Base-by-base conservation (phyloP, 192 early-diverging fungal species). In the Coemansia sp. region DNA sequence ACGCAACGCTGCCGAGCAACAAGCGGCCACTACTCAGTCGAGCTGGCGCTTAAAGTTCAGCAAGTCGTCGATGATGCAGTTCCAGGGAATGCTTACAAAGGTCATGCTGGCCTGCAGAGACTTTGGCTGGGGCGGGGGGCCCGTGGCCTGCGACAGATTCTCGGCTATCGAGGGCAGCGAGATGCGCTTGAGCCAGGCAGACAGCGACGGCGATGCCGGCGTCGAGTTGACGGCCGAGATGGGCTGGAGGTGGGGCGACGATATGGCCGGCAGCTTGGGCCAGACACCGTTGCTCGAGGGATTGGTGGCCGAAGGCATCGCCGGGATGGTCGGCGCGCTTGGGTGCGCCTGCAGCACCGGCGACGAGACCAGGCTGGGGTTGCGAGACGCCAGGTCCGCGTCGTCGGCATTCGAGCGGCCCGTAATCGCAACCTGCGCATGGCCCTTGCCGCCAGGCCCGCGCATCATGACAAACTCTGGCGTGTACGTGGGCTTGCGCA, bases 391-490 rank as follows among this genome's bases (percentile, higher is more conserved):
- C 39, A 58, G 38, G 26, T 57, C 67, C 17, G 44, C 47, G 38
- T 70, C 60, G 33, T 67, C 61, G 17, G 48, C 51, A 21, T 44
- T 62, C 36, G 59, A 60, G 13, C 67, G 43, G 19, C 69, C 63
- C 1, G 76, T 69, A 42, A 75, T 70, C 5, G 51, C 60, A 28
- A 86, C 84, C 77, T 91, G 90, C 23, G 90, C 90, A 52, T 92
- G 87, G 10, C 89, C 90, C 64, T 87, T 92, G 13, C 87, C 88
- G 14, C 84, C 79, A 7, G 92, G 92, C 7, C 90, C 92, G 23
- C 92, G 80, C 92, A 94, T 94, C 86, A 91, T 90, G 33, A 94
- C 83, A 76, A 90, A 94, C 54, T 94, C 92, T 10, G 84, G 89
- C 13, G 87, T 83, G 17, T 84, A 81, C n/a, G 77, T 67, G 20